Evolutionary conservation across 768 basidiomycete species (phyloP).

Genomic region (Psilocybe sp.): DNA sequence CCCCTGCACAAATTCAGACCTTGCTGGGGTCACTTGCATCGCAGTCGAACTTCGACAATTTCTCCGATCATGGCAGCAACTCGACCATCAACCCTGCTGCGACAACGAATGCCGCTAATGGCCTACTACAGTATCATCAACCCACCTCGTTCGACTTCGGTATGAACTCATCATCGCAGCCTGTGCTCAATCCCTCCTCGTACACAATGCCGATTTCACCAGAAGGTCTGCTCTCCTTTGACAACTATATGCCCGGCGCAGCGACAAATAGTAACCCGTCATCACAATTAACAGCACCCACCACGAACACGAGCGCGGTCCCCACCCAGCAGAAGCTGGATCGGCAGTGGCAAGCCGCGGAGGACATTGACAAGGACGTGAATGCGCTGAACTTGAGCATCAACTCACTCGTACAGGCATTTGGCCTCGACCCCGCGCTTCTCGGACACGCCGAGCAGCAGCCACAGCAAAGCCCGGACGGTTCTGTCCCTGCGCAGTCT

Average conservation of each 20-base stretch:
- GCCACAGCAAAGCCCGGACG: background rate
- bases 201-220: slow-evolving; percentile 13
- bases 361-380: slow-evolving; percentile 72
- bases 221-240: slow-evolving; percentile 30
- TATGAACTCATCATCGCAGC: slow-evolving; percentile 13
- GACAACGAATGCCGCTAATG: slow-evolving; percentile 7
- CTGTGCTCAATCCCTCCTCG: slow-evolving; percentile 1
- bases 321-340: slow-evolving; percentile 36
- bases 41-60: slow-evolving; percentile 28
- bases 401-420: slow-evolving; percentile 65
- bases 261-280: background rate
- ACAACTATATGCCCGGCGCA: slow-evolving; percentile 15
- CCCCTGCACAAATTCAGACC: slow-evolving; percentile 57
- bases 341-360: slow-evolving; percentile 54
- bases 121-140: slow-evolving; percentile 28
- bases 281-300: slow-evolving; percentile 8
- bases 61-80: slow-evolving; percentile 10
- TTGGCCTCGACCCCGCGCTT: slow-evolving; percentile 57
- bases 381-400: slow-evolving; percentile 67
- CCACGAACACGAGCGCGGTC: slow-evolving; percentile 31
- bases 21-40: slow-evolving; percentile 44
- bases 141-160: slow-evolving; percentile 34
- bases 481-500: background rate
- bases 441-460: slow-evolving; percentile 15
- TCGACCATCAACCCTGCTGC: slow-evolving; percentile 17